These are phyloP conservation scores for Aspergillus ostianus DNA, from an alignment of 495 filamentous ascomycete genomes.

Conservation along the genomic window DNA sequence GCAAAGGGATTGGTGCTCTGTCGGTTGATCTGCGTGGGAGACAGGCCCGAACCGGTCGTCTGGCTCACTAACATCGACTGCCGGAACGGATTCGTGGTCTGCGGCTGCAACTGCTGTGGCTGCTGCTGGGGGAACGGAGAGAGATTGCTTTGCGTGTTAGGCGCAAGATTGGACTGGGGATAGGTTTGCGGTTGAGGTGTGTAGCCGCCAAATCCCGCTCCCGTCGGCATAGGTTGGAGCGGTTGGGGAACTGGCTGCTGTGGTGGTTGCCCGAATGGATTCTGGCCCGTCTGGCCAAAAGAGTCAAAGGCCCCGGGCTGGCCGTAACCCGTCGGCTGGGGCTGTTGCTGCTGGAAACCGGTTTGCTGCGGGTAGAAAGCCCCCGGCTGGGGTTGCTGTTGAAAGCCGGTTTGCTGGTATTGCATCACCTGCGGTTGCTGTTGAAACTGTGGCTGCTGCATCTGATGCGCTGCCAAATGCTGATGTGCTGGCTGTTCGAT, in stretches of 20 bases:
- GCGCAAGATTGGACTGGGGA: slow-evolving; percentile 48
- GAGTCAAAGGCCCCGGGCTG: slow-evolving; percentile 34
- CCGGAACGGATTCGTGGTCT: slow-evolving; percentile 83
- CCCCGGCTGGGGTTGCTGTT: slow-evolving; percentile 30
- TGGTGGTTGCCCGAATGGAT: slow-evolving; percentile 51
- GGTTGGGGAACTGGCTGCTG: slow-evolving; percentile 43
- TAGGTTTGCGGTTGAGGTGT: slow-evolving; percentile 62
- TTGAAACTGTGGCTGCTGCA: slow-evolving; percentile 41
- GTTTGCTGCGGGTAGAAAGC: slow-evolving; percentile 34
- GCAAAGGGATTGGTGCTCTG: slow-evolving; percentile 89
- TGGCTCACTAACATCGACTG: slow-evolving; percentile 72
- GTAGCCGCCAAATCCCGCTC: slow-evolving; percentile 86
- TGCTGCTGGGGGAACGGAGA: slow-evolving; percentile 50
- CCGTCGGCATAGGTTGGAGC: slow-evolving; percentile 65
- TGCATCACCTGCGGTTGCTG: slow-evolving; percentile 31
- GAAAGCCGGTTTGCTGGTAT: slow-evolving; percentile 42
- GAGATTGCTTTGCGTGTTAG: slow-evolving; percentile 66
- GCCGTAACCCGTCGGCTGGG: slow-evolving; percentile 27
- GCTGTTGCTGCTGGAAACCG: slow-evolving; percentile 25
- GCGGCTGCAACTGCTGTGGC: slow-evolving; percentile 47
- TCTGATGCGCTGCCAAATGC: slow-evolving; percentile 44
- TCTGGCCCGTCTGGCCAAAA: slow-evolving; percentile 47
- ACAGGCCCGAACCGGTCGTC: slow-evolving; percentile 42
- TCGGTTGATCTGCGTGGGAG: slow-evolving; percentile 47
- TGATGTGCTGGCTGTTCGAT: slow-evolving; percentile 90